Percentiles rank a stretch among this genome's conserved stretches.
These are phyloP conservation scores for Didymellaceae sp. DNA, from an alignment of 2,329 filamentous ascomycete species.

Conservation along the genomic window DNA sequence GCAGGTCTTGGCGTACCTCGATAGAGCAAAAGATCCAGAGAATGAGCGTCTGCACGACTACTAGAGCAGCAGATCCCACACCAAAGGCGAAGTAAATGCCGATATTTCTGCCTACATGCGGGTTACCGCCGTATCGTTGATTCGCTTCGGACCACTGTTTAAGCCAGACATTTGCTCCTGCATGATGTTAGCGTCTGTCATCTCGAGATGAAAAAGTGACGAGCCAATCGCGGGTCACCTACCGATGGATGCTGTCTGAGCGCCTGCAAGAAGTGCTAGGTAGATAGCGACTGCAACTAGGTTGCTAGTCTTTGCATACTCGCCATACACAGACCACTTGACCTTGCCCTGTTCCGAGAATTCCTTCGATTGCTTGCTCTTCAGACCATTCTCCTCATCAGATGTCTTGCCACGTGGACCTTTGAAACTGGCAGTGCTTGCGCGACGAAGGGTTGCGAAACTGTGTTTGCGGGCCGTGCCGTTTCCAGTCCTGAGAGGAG, in stretches of 20 bases:
- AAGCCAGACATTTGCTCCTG: constrained; percentile 86
- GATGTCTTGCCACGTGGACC: constrained; percentile 82
- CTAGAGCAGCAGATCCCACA: constrained; percentile 81
- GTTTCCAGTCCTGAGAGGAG: constrained; percentile 69
- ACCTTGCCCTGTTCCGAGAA: constrained; percentile 94
- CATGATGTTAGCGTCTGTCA: constrained; percentile 33
- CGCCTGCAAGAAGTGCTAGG: constrained; percentile 74
- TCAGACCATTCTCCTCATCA: constrained; percentile 79
- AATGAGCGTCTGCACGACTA: constrained; percentile 90
- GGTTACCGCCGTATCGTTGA: constrained; percentile 69
- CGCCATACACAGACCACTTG: constrained; percentile 92
- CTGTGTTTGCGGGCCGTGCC: constrained; percentile 70
- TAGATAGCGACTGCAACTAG: constrained; percentile 83
- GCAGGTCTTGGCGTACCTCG: constrained; percentile 66
- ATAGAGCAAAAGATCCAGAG: constrained; percentile 99
- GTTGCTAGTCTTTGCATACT: constrained; percentile 96
- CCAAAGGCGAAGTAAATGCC: constrained; percentile 96
- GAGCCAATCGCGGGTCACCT: constrained; percentile 45
- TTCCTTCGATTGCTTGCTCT: constrained; percentile 87
- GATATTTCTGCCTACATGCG: constrained; percentile 84
- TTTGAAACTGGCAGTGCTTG: constrained; percentile 88
- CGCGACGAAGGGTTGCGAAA: constrained; percentile 81
- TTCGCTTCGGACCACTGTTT: constrained; percentile 91
- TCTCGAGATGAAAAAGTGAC: constrained; percentile 28
- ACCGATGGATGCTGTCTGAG: constrained; percentile 84